These are phyloP conservation scores for Fusarium secorum DNA, from an alignment of 2,329 filamentous ascomycete genomes.

Conservation along the genomic window DNA sequence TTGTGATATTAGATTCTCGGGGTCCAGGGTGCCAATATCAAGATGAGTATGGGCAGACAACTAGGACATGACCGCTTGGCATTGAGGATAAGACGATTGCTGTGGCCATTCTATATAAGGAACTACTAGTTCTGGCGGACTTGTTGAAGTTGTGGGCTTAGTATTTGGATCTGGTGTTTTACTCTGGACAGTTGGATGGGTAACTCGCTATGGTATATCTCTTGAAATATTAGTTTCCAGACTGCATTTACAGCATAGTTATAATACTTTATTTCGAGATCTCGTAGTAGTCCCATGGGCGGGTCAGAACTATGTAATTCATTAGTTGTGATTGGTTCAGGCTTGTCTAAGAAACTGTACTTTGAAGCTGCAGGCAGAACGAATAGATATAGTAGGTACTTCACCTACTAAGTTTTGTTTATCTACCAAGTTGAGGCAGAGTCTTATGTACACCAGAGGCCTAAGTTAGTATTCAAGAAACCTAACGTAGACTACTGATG, in stretches of 20 bases:
- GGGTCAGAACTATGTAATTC: conserved; percentile 2
- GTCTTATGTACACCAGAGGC: neutral
- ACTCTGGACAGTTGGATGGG: neutral
- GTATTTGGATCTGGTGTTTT: neutral
- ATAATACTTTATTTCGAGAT: neutral
- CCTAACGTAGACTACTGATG: neutral
- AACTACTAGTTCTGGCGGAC: neutral
- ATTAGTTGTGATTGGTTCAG: neutral
- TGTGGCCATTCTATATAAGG: neutral
- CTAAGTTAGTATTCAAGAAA: neutral
- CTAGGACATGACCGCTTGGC: neutral
- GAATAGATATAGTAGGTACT: neutral
- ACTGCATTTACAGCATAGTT: neutral
- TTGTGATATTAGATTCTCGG: neutral
- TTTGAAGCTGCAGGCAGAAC: neutral
- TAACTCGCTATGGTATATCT: neutral
- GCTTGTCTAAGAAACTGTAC: neutral
- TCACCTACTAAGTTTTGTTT: neutral
- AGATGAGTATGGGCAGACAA: neutral
- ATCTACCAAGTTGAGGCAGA: neutral
- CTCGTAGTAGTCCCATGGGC: neutral
- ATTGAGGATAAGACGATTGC: neutral
- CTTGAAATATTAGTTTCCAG: neutral
- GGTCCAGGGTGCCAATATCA: neutral
- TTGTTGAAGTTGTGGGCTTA: neutral